Percentiles rank a stretch among this genome's conserved stretches.
These are phyloP conservation scores for Pseudogymnoascus pannorum DNA, from an alignment of 2,329 filamentous ascomycete genomes.

Conservation along the genomic window DNA sequence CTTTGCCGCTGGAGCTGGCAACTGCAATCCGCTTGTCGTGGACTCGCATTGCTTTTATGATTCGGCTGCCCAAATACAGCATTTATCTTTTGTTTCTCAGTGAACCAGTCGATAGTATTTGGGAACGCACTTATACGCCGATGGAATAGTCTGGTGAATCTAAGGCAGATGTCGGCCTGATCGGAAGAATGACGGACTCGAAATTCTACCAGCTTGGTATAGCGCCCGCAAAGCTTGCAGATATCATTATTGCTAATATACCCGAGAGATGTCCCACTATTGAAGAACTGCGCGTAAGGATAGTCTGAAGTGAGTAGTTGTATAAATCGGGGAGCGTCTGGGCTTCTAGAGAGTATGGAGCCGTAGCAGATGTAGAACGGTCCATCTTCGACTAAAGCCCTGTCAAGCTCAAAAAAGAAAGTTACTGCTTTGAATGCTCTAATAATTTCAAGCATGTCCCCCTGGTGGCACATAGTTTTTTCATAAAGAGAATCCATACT, in stretches of 20 bases:
- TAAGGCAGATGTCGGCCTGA: slow-evolving; percentile 16
- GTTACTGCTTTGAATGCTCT: slow-evolving; percentile 16
- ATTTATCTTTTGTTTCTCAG: slow-evolving; percentile 16
- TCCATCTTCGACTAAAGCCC: slow-evolving; percentile 10
- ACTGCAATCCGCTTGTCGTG: background rate
- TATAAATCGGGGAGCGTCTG: slow-evolving; percentile 15
- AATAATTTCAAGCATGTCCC: slow-evolving; percentile 14
- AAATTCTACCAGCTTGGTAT: slow-evolving; percentile 18
- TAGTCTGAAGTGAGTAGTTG: slow-evolving; percentile 13
- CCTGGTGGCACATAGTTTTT: slow-evolving; percentile 13
- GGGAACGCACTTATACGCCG: slow-evolving; percentile 20
- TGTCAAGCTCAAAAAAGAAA: slow-evolving; percentile 22
- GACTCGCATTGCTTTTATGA: slow-evolving; percentile 2
- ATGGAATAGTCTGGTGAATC: slow-evolving; percentile 15
- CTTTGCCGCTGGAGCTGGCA: background rate
- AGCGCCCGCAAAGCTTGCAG: slow-evolving; percentile 17
- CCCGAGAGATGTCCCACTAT: slow-evolving; percentile 13
- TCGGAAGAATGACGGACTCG: slow-evolving; percentile 16
- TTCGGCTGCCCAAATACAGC: slow-evolving; percentile 17
- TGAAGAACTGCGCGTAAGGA: slow-evolving; percentile 13
- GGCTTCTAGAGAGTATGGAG: slow-evolving; percentile 19
- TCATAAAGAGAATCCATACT: slow-evolving; percentile 17
- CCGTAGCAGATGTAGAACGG: slow-evolving; percentile 16
- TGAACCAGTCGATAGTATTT: slow-evolving; percentile 19
- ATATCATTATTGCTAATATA: slow-evolving; percentile 14